Conservation (phyloP, 352 stramenopile species). For the Pythium phragmitis region DNA sequence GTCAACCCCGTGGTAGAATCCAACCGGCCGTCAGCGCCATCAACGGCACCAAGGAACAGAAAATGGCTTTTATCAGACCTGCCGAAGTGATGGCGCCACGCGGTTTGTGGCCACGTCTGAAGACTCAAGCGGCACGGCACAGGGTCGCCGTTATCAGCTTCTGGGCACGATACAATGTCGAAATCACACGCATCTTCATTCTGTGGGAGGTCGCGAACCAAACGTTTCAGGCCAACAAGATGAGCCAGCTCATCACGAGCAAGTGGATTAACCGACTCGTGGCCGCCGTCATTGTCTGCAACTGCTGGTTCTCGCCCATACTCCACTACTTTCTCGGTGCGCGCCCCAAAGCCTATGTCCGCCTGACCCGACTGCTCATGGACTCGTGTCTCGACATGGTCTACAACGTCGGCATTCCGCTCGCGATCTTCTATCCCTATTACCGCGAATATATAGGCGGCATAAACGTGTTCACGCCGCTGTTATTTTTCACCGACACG, state of each 20-base stretch:
- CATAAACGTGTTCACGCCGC: not conserved
- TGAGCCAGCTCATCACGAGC: slow-evolving; percentile 9
- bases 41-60: too few species aligned
- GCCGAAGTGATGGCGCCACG: too few species aligned
- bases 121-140: not conserved
- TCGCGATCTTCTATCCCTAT: slow-evolving; percentile 18
- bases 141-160: not conserved
- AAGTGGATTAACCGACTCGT: slow-evolving; percentile 15
- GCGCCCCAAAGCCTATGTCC: not conserved
- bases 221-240: slow-evolving; percentile 17
- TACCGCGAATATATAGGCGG: slow-evolving; percentile 5
- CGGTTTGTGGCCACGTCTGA: not conserved
- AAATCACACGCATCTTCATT: not conserved
- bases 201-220: slow-evolving; percentile 16
- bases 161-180: not conserved
- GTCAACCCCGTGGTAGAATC: too few species aligned
- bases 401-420: slow-evolving; percentile 15
- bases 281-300: slow-evolving; percentile 4
- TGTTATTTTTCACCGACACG: slow-evolving; percentile 1
- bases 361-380: slow-evolving; percentile 2
- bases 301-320: slow-evolving; percentile 20
- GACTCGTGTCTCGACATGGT: slow-evolving; percentile 10
- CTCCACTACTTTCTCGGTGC: not conserved
- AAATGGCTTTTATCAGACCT: too few species aligned
- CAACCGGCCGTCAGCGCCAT: too few species aligned